phyloP scores from a whole-genome alignment of 352 stramenopile species.

The Phytophthora fragariaefolia region DNA sequence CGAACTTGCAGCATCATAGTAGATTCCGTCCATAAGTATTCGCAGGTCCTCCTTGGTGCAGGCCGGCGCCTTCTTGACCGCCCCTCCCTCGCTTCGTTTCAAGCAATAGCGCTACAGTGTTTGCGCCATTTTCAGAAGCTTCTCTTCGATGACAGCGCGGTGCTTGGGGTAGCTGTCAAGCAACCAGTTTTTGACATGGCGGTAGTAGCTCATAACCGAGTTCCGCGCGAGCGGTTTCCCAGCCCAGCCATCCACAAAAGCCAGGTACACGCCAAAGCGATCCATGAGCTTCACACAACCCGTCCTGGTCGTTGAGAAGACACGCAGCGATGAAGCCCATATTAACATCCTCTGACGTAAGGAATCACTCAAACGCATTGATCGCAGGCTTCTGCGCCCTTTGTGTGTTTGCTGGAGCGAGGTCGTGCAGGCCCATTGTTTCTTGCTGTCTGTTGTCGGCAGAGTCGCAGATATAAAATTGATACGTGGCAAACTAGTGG shows the following conservation, averaged over 20 bases:
- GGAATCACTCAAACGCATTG: conserved; percentile 25
- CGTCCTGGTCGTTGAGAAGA: conserved; percentile 3
- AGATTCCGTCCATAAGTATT: conserved; percentile 21
- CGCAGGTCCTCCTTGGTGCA: conserved; percentile 22
- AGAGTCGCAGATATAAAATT: conserved; percentile 4
- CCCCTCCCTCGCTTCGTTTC: conserved; percentile 10
- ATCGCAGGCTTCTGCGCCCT: conserved; percentile 7
- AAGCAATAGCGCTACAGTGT: conserved; percentile 22
- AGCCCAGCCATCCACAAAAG: not conserved
- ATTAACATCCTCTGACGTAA: conserved; percentile 17
- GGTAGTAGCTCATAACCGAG: conserved; percentile 27
- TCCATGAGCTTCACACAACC: conserved; percentile 25
- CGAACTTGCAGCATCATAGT: not conserved
- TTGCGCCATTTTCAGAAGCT: conserved; percentile 20
- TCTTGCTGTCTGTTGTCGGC: conserved; percentile 4
- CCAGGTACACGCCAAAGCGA: conserved; percentile 16
- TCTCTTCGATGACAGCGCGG: conserved; percentile 12
- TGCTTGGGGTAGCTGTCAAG: conserved; percentile 19
- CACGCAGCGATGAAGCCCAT: conserved; percentile 22
- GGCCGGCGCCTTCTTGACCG: conserved; percentile 22
- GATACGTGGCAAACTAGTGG: conserved; percentile 1
- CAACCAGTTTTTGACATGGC: conserved; percentile 28
- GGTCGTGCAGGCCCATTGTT: conserved; percentile 18
- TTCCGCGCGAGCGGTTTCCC: conserved; percentile 10
- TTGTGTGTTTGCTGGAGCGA: conserved; percentile 14